Evolutionary conservation across 768 basidiomycete species (phyloP).

Genomic region (Candolleomyces aberdarensis): DNA sequence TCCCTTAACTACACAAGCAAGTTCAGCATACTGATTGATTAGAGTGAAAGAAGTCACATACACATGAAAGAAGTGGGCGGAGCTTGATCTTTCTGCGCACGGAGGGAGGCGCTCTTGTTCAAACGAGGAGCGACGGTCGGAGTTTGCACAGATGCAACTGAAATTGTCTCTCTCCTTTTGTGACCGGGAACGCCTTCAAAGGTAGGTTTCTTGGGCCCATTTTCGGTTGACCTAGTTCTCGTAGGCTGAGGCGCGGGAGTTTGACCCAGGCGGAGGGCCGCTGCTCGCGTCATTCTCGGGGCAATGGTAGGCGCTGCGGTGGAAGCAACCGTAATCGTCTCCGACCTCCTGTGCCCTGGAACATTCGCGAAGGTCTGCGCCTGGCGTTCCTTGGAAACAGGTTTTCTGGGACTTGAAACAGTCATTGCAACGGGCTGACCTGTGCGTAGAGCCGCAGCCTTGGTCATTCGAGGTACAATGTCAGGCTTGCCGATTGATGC

Average conservation of each 20-base stretch:
- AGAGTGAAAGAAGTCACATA: constrained; percentile 35
- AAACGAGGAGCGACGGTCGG: constrained; percentile 68
- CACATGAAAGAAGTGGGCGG: constrained; percentile 57
- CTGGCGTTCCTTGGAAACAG: constrained; percentile 58
- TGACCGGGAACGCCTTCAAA: constrained; percentile 86
- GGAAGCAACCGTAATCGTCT: constrained; percentile 67
- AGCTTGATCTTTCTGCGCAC: constrained; percentile 56
- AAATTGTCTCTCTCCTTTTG: constrained; percentile 72
- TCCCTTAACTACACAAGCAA: constrained; percentile 40
- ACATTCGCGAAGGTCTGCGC: constrained; percentile 70
- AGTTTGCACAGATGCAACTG: constrained; percentile 63
- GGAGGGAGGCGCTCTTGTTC: constrained; percentile 76
- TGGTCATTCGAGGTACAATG: constrained; percentile 75
- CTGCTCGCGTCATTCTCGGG: constrained; percentile 75
- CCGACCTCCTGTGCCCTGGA: constrained; percentile 76
- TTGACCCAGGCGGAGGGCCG: constrained; percentile 63
- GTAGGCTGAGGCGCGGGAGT: constrained; percentile 37
- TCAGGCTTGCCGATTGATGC: constrained; percentile 57
- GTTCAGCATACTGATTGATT: neutral
- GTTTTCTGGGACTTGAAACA: constrained; percentile 42
- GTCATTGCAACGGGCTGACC: constrained; percentile 49
- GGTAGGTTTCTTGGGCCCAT: constrained; percentile 34
- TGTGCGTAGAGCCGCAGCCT: constrained; percentile 69
- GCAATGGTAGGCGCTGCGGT: constrained; percentile 69
- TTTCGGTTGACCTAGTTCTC: constrained; percentile 31